A percentile compares a stretch with the other conserved stretches of the same genome.
Conservation (phyloP, 495 filamentous ascomycete species). For the Tuber microsphaerosporum region DNA sequence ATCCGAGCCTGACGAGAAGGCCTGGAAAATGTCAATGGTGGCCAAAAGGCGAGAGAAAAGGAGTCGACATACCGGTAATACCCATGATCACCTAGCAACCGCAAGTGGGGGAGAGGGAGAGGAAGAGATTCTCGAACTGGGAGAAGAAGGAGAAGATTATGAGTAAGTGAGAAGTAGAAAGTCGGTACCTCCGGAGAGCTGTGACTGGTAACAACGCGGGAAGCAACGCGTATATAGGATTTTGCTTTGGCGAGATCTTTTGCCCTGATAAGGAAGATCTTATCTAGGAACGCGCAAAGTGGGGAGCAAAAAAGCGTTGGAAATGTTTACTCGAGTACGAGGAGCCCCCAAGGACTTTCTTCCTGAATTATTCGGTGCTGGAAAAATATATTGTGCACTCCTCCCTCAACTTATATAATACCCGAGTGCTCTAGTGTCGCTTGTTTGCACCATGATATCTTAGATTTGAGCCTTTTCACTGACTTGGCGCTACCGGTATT, state of each 20-base stretch:
- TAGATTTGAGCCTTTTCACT: not conserved
- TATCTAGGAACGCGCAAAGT: not conserved
- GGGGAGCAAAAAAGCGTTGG: not conserved
- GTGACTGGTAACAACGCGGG: not conserved
- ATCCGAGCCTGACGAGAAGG: constrained; percentile 84
- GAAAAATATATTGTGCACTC: not conserved
- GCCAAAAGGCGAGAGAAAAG: not conserved
- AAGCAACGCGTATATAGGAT: not conserved
- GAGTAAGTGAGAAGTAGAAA: not conserved
- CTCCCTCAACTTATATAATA: not conserved
- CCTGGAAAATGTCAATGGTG: constrained; percentile 50
- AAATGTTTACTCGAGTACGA: not conserved
- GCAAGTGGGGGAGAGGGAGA: not conserved
- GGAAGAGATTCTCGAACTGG: not conserved
- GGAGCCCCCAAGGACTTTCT: not conserved
- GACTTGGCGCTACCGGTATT: not conserved
- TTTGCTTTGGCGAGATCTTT: not conserved
- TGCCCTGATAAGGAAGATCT: not conserved
- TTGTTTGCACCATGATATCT: not conserved
- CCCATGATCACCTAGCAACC: not conserved
- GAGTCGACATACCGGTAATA: not conserved
- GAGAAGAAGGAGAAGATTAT: not conserved
- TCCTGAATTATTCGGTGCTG: not conserved
- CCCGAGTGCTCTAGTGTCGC: not conserved
- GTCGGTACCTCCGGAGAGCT: not conserved